Conservation (phyloP, 345 rosid species). For the Lepidium africanum region DNA sequence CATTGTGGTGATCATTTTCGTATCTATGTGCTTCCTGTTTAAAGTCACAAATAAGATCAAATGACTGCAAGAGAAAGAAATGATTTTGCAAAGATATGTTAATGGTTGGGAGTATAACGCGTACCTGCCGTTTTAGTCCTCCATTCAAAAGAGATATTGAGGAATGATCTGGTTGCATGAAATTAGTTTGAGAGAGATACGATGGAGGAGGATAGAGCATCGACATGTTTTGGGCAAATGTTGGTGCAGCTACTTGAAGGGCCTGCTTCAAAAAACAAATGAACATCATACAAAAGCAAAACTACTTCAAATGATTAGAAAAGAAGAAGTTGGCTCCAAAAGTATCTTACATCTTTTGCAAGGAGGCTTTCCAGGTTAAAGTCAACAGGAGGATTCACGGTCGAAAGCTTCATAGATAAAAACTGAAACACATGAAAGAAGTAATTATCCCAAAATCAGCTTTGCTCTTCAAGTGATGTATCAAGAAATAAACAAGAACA, state of each 20-base stretch:
- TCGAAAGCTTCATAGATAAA: conserved; percentile 85
- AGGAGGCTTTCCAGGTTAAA: conserved; percentile 67
- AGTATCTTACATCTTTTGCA: conserved; percentile 64
- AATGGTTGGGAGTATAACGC: not conserved
- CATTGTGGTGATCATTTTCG: conserved; percentile 70
- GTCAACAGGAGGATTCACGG: conserved; percentile 70
- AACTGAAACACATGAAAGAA: conserved; percentile 38
- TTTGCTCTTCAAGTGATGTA: not conserved
- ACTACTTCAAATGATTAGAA: not conserved
- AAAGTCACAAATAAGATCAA: not conserved
- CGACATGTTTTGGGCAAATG: conserved; percentile 42
- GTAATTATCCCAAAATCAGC: not conserved
- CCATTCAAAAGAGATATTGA: conserved; percentile 37
- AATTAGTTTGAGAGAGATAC: conserved; percentile 32
- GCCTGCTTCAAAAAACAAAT: conserved; percentile 30
- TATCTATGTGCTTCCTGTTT: conserved; percentile 46
- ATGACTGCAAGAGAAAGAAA: not conserved
- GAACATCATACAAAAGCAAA: not conserved
- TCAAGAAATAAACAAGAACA: not conserved
- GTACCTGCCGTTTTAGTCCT: conserved; percentile 59
- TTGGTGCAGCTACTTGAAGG: conserved; percentile 48
- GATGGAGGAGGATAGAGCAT: conserved; percentile 53
- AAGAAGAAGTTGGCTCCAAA: not conserved
- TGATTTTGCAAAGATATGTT: not conserved
- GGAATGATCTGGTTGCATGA: conserved; percentile 37